Conservation (phyloP, 257 asterid species). For the Solanum virginianum region DNA sequence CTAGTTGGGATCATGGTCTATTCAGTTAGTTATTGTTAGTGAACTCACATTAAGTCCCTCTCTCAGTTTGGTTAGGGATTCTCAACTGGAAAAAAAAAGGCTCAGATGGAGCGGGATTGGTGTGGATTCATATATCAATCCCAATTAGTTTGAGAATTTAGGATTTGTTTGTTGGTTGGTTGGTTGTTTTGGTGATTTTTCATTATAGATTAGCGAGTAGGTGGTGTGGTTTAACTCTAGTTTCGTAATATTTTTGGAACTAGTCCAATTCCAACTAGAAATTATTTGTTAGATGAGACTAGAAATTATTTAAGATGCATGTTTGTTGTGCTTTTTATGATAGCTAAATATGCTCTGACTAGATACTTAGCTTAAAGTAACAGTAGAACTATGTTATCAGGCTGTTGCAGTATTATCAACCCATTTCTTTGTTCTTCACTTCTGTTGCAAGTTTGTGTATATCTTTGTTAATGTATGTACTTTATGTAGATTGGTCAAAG, state of each 20-base stretch:
- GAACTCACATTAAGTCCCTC: neutral
- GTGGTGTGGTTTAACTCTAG: neutral
- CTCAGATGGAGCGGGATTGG: neutral
- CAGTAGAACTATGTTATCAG: neutral
- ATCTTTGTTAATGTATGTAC: neutral
- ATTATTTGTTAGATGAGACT: neutral
- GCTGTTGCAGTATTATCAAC: neutral
- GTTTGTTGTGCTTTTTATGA: neutral
- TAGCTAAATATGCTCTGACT: neutral
- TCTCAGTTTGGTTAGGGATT: neutral
- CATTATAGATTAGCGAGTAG: neutral
- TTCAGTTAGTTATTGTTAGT: neutral
- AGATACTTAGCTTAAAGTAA: neutral
- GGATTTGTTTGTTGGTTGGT: neutral
- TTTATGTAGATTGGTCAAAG: constrained; percentile 80
- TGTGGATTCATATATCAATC: neutral
- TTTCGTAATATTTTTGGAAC: neutral
- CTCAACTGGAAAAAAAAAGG: neutral
- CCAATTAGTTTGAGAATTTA: neutral
- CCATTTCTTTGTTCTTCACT: neutral
- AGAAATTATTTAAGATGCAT: neutral
- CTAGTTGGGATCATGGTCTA: neutral
- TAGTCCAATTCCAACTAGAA: neutral
- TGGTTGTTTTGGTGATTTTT: neutral
- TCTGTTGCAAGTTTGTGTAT: neutral